Evolutionary conservation across 371 early-diverging fungal genomes (phyloP).

Genomic region (Aphelidium insulamus): DNA sequence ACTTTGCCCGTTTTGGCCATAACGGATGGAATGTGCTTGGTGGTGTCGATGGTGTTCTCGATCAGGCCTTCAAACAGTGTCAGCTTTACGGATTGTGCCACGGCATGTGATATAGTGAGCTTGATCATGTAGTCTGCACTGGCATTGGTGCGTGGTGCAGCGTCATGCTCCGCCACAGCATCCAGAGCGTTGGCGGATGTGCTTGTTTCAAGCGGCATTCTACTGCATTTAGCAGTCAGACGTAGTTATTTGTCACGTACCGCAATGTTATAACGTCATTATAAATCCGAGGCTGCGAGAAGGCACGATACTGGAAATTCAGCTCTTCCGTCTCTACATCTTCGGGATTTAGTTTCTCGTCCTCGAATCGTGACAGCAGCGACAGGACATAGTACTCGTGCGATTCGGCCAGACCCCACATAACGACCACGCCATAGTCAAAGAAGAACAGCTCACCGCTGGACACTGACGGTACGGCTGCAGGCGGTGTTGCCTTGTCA

Average conservation of each 20-base stretch:
- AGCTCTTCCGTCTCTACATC: constrained; percentile 81
- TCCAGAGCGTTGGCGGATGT: no score
- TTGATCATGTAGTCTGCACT: constrained; percentile 18
- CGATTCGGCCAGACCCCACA: constrained; percentile 79
- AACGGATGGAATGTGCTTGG: constrained; percentile 57
- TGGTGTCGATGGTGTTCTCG: constrained; percentile 58
- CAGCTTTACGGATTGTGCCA: constrained; percentile 71
- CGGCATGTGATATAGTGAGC: constrained; percentile 59
- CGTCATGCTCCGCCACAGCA: no score
- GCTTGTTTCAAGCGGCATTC: no score
- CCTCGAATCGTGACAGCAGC: constrained; percentile 1
- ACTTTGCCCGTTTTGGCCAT: constrained; percentile 62
- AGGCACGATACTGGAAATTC: constrained; percentile 57
- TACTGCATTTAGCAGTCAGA: no score
- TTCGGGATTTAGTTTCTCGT: constrained; percentile 21
- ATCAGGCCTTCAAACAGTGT: constrained; percentile 56
- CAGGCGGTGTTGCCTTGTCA: no score
- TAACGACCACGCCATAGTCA: constrained; percentile 83
- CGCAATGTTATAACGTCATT: constrained; percentile 51
- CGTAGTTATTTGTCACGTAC: no score
- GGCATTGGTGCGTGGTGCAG: no score
- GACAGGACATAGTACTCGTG: constrained; percentile 33
- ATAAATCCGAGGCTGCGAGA: constrained; percentile 24
- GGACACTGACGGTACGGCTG: not conserved
- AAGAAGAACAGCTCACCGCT: constrained; percentile 56